Evolutionary conservation across 1,284 basidiomycete species (phyloP).

Genomic region (Neolentinus lepideus): DNA sequence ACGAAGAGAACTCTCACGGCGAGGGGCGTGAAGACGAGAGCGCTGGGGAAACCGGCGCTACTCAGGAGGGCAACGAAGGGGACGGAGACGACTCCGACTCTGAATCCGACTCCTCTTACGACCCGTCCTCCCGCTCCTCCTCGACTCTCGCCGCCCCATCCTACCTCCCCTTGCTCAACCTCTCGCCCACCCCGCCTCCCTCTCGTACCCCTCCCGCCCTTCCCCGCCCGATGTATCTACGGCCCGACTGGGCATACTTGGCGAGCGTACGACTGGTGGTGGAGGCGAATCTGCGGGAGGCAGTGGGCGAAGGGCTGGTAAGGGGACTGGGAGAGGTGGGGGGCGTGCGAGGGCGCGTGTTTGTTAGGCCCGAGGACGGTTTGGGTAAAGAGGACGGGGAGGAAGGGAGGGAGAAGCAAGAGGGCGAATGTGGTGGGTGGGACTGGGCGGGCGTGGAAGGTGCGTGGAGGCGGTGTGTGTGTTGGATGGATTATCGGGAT

Average conservation of each 20-base stretch:
- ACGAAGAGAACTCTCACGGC: background rate
- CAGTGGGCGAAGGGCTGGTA: conserved; percentile 18
- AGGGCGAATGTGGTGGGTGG: conserved; percentile 32
- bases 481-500: conserved; percentile 52
- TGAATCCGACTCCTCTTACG: background rate
- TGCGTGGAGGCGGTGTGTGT: conserved; percentile 47
- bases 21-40: conserved; percentile 4
- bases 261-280: conserved; percentile 19
- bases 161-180: background rate
- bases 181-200: background rate
- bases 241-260: conserved; percentile 23
- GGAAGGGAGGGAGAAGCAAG: conserved; percentile 31
- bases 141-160: conserved; percentile 1
- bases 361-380: conserved; percentile 15
- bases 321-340: conserved; percentile 34
- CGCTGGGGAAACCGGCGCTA: conserved; percentile 16
- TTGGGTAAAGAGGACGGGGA: conserved; percentile 28
- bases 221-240: conserved; percentile 11
- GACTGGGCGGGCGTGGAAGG: conserved; percentile 55
- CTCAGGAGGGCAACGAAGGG: conserved; percentile 15
- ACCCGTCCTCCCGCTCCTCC: too few species aligned
- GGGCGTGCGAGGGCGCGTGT: conserved; percentile 25
- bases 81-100: background rate
- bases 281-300: conserved; percentile 18
- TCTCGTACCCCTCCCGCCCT: background rate